A percentile compares a stretch with the other conserved stretches of the same genome.
Evolutionary conservation across 495 filamentous ascomycete genomes (phyloP).

Genomic region (Penicillium argentinense): DNA sequence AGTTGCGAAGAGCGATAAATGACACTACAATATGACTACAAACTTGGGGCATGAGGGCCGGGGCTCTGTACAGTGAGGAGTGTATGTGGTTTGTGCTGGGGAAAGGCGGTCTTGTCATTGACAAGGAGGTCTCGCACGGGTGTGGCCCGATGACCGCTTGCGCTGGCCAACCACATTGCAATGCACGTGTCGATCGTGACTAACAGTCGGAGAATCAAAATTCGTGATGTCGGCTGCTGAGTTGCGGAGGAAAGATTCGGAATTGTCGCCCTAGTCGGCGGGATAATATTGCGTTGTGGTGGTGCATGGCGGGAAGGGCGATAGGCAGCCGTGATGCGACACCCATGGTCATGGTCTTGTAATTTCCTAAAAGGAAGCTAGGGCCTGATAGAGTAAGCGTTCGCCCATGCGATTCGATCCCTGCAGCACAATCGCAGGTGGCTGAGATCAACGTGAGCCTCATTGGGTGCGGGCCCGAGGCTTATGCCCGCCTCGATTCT

Average conservation of each 20-base stretch:
- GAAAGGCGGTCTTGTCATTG: not conserved
- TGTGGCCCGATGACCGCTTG: not conserved
- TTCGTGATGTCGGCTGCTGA: not conserved
- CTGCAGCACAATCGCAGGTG: not conserved
- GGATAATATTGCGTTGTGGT: too few relatives aligned
- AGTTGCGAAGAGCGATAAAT: too few relatives aligned
- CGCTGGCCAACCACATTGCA: slow-evolving; percentile 5
- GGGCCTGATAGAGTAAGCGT: not conserved
- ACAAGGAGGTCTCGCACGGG: not conserved
- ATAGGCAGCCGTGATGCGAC: too few relatives aligned
- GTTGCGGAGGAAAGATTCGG: not conserved
- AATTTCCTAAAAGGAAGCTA: too few relatives aligned
- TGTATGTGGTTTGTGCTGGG: not conserved
- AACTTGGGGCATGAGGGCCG: too few relatives aligned
- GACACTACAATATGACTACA: too few relatives aligned
- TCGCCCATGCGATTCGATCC: not conserved
- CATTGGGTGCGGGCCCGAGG: not conserved
- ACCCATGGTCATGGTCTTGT: too few relatives aligned
- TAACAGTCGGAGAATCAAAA: not conserved
- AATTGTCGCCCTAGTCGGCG: not conserved
- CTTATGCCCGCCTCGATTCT: not conserved
- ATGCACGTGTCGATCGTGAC: slow-evolving; percentile 1
- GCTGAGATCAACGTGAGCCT: not conserved
- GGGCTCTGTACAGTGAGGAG: too few relatives aligned
- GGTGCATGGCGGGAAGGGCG: too few relatives aligned